These are phyloP conservation scores for Boechera stricta DNA, from an alignment of 345 rosid species.

Conservation along the genomic window DNA sequence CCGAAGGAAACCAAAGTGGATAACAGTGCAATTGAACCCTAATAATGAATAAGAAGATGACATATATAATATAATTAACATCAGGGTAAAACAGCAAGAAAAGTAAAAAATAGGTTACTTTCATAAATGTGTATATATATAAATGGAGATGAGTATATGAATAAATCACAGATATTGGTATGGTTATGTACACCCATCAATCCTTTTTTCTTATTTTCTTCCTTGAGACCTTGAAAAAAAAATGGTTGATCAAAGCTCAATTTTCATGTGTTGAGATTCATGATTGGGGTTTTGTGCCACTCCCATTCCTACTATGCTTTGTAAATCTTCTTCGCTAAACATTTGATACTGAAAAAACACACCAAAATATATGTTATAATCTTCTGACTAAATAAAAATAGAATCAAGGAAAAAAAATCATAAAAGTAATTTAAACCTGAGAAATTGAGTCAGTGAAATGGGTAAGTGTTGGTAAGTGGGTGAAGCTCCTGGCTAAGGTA, in stretches of 20 bases:
- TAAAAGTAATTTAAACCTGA: conserved; percentile 50
- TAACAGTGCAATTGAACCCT: conserved; percentile 9
- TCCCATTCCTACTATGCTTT: conserved; percentile 87
- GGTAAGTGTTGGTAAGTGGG: conserved; percentile 58
- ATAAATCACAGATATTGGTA: conserved; percentile 30
- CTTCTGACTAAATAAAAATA: not conserved
- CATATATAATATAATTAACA: conserved; percentile 26
- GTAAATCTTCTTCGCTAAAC: conserved; percentile 79
- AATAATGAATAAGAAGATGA: conserved; percentile 17
- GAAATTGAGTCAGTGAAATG: conserved; percentile 55
- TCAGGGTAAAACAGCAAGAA: not conserved
- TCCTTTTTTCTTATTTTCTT: conserved; percentile 36
- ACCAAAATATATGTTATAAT: not conserved
- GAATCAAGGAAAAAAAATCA: not conserved
- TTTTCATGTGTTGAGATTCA: conserved; percentile 56
- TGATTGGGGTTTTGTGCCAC: conserved; percentile 57
- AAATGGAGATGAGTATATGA: conserved; percentile 37
- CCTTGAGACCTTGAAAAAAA: conserved; percentile 25
- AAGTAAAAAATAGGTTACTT: not conserved
- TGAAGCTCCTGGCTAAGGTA: conserved; percentile 34
- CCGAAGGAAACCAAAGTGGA: conserved; percentile 4
- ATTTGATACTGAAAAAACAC: conserved; percentile 51
- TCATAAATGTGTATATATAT: conserved; percentile 18
- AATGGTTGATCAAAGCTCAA: conserved; percentile 52
- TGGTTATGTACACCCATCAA: conserved; percentile 60